Percentiles rank a stretch among this genome's conserved stretches.
These are phyloP conservation scores for Cyclotella distinguenda DNA, from an alignment of 108 stramenopile species.

Conservation along the genomic window DNA sequence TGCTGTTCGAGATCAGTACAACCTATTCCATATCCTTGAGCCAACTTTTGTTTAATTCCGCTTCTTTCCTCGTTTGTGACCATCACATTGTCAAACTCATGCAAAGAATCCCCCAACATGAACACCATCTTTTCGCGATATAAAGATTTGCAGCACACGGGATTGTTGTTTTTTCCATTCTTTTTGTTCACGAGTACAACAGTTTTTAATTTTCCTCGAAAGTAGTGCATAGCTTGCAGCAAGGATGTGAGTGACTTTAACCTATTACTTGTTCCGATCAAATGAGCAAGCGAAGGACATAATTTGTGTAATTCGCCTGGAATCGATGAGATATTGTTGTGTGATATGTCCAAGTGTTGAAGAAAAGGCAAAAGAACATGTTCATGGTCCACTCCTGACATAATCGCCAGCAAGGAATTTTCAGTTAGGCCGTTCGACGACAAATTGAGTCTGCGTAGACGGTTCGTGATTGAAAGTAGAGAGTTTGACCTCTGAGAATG, in stretches of 20 bases:
- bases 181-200: slow-evolving; percentile 10
- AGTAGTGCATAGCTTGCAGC: slow-evolving; percentile 22
- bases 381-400: not conserved
- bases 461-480: slow-evolving; percentile 17
- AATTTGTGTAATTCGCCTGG: slow-evolving; percentile 5
- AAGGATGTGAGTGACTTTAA: slow-evolving; percentile 27
- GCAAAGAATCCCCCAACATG: slow-evolving; percentile 15
- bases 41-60: slow-evolving; percentile 18
- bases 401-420: slow-evolving; percentile 13
- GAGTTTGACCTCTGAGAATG: not conserved
- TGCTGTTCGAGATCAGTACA: not conserved
- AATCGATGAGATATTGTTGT: slow-evolving; percentile 32
- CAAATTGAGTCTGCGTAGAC: slow-evolving; percentile 26
- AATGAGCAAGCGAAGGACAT: slow-evolving; percentile 20
- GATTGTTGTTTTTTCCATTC: slow-evolving; percentile 20
- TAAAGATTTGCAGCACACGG: slow-evolving; percentile 22
- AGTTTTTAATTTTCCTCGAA: slow-evolving; percentile 18
- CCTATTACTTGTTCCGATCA: slow-evolving; percentile 20
- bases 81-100: slow-evolving; percentile 9
- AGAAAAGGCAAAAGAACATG: slow-evolving; percentile 10
- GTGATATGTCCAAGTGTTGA: slow-evolving; percentile 30
- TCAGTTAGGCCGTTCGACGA: slow-evolving; percentile 30
- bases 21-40: not conserved
- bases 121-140: slow-evolving; percentile 44
- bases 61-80: slow-evolving; percentile 14